Conservation (phyloP, 345 rosid genomes). For the Adansonia digitata region DNA sequence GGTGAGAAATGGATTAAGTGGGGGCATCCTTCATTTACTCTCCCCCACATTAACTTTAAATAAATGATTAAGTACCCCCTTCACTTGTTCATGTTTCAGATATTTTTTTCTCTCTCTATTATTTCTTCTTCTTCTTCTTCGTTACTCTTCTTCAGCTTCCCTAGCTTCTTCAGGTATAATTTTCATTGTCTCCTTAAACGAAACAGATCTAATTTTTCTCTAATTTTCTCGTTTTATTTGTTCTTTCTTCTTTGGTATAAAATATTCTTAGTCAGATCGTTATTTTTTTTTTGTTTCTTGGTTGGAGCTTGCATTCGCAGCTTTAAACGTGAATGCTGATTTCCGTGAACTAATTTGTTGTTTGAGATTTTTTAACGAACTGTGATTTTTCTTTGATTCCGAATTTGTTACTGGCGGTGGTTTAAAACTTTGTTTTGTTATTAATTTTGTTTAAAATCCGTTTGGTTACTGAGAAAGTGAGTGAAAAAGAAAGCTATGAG, state of each 20-base stretch:
- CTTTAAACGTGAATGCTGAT: slow-evolving; percentile 14
- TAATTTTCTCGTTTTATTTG: not conserved
- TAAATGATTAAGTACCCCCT: not conserved
- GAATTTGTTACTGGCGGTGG: not conserved
- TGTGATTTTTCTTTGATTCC: not conserved
- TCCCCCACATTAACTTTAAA: slow-evolving; percentile 10
- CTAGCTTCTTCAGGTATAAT: not conserved
- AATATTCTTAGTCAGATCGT: not conserved
- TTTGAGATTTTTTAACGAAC: not conserved
- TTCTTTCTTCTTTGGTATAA: not conserved
- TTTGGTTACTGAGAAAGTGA: slow-evolving; percentile 21
- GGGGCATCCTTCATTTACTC: slow-evolving; percentile 29
- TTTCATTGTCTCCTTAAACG: not conserved
- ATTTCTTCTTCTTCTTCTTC: not conserved
- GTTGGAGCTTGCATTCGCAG: slow-evolving; percentile 11
- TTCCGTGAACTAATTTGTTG: not conserved
- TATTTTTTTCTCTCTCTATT: slow-evolving; percentile 15
- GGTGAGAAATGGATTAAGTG: slow-evolving; percentile 23
- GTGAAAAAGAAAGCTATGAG: slow-evolving; percentile 9
- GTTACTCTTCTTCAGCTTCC: not conserved
- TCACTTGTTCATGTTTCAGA: slow-evolving; percentile 13
- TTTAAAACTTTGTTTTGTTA: not conserved
- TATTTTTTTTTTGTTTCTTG: not conserved
- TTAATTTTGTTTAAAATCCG: slow-evolving; percentile 1
- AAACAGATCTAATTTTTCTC: slow-evolving; percentile 13